These are phyloP conservation scores for Citrus inodora DNA, from an alignment of 345 rosid genomes.

Conservation along the genomic window DNA sequence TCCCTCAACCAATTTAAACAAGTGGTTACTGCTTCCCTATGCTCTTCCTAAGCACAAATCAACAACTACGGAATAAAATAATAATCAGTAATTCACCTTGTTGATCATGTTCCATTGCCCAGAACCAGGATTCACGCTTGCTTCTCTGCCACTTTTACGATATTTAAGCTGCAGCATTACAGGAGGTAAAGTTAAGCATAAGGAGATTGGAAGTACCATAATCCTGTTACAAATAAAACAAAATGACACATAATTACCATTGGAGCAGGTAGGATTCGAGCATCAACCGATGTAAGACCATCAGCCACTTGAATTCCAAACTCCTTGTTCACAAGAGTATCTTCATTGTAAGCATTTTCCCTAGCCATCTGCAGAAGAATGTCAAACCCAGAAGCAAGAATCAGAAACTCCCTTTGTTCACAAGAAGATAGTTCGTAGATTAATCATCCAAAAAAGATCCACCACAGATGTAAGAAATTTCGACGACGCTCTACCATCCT, in stretches of 20 bases:
- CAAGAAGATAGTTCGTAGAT: neutral
- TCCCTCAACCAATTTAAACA: neutral
- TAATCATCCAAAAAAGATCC: neutral
- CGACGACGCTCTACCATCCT: constrained; percentile 9
- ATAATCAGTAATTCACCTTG: constrained; percentile 35
- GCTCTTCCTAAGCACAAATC: neutral
- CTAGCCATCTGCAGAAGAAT: constrained; percentile 35
- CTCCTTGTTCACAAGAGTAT: constrained; percentile 25
- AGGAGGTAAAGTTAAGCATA: neutral
- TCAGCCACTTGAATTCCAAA: constrained; percentile 54
- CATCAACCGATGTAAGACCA: constrained; percentile 39
- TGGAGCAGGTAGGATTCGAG: constrained; percentile 72
- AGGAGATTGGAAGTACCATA: neutral
- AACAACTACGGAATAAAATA: neutral
- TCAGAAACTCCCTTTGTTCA: too few species aligned
- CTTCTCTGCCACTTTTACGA: constrained; percentile 46
- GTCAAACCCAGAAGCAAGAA: neutral
- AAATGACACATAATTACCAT: constrained; percentile 26
- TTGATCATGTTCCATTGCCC: constrained; percentile 89
- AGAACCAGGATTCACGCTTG: constrained; percentile 38
- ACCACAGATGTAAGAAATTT: neutral
- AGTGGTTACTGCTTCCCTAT: neutral
- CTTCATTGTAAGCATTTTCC: constrained; percentile 1
- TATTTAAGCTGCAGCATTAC: constrained; percentile 55
- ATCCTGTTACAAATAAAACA: neutral